Conservation (phyloP, 805 yeast species). For the Saccharomycopsis schoenii region DNA sequence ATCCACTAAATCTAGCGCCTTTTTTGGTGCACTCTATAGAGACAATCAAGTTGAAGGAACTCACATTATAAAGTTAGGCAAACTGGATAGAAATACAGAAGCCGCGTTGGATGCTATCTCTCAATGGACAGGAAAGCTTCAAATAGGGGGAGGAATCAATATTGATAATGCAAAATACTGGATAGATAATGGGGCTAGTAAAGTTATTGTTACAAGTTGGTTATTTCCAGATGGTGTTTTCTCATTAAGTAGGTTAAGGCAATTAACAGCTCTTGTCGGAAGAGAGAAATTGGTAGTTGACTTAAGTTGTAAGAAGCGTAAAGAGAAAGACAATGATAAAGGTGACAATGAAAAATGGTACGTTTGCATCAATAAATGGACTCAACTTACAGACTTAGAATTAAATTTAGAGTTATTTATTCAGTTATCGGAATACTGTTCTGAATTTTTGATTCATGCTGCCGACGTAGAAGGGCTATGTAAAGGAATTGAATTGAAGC, state of each 20-base stretch:
- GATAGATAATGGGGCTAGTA: slow-evolving; percentile 72
- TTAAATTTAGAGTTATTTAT: slow-evolving; percentile 45
- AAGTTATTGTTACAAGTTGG: slow-evolving; percentile 90
- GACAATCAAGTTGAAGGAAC: slow-evolving; percentile 56
- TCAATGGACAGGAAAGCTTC: slow-evolving; percentile 66
- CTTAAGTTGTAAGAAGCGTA: slow-evolving; percentile 61
- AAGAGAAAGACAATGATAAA: slow-evolving; percentile 20
- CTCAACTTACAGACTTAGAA: slow-evolving; percentile 62
- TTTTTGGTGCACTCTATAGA: slow-evolving; percentile 64
- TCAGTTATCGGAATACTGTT: slow-evolving; percentile 53
- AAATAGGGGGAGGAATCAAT: slow-evolving; percentile 91
- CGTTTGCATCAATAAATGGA: slow-evolving; percentile 99
- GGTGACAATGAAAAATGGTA: slow-evolving; percentile 47
- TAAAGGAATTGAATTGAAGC: slow-evolving; percentile 76
- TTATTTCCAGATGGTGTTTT: slow-evolving; percentile 60
- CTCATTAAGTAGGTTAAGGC: slow-evolving; percentile 39
- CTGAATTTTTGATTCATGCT: slow-evolving; percentile 89
- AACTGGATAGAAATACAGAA: slow-evolving; percentile 59
- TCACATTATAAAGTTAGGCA: slow-evolving; percentile 88
- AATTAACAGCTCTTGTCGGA: slow-evolving; percentile 49
- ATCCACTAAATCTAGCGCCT: slow-evolving; percentile 60
- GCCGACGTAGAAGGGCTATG: slow-evolving; percentile 98
- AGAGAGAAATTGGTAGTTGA: slow-evolving; percentile 67
- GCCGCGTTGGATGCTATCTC: slow-evolving; percentile 72
- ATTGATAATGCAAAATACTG: slow-evolving; percentile 63